Base-by-base conservation (phyloP, 164 flowering plant species). In the Taxillus chinensis region DNA sequence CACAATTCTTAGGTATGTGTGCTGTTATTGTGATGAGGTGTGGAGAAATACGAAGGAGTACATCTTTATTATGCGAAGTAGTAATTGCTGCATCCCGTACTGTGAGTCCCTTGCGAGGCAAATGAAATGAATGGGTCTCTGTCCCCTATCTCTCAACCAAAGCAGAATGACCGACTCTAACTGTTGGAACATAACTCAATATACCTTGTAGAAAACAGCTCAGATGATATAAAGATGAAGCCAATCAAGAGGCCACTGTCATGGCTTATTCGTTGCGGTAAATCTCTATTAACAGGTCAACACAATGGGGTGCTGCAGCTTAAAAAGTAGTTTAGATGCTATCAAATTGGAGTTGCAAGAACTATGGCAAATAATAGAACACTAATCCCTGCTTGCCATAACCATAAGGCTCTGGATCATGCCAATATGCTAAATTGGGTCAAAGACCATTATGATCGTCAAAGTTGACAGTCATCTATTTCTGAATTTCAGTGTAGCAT, bases 81-180 rank as follows among this genome's bases (percentile, higher is more conserved):
- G 46, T 55, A 39, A 2, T 11, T 7, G 61, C 16, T 41, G 14
- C 27, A 58, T 58, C 61, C 10, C 41, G 61, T 58, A 58, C 15
- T 13, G 68, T 65, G 51, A 15, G 62, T 65, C 17, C 52, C 51
- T 65, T 63, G 11, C 68, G 63, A 39, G 56, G n/a, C 15, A 65
- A 15, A 43, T 65, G 68, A 41, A 65, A 65, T 45, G 68, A 40
- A 37, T 65, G 62, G 17, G 68, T 65, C 50, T 65, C 68, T 17
- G 41, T 40, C 41, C 68, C 39, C 68, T 63, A 65, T 50, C 68
- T 65, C 63, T 65, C 68, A 17, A 65, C 68, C 39, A 65, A 59
- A 37, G 62, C 62, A 65, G 59, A 39, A 65, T 50, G 10, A 63
- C 49, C 57, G 63, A 60, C 41, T 58, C 62, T 11, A 59, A 7